Base-by-base conservation (phyloP, 2,329 filamentous ascomycete genomes). In the Fusarium sp. region DNA sequence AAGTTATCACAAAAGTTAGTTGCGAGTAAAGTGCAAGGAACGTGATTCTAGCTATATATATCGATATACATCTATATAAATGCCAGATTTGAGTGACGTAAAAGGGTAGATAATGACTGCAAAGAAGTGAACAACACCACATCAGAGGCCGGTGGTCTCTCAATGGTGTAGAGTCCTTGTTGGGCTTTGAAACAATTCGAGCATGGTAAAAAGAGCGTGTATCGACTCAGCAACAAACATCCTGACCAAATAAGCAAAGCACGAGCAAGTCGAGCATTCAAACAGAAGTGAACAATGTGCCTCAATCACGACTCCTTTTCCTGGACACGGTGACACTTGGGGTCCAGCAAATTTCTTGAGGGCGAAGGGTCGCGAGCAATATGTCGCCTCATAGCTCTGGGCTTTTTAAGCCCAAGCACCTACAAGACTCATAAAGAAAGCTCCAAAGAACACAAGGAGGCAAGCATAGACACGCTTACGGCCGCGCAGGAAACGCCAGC, bases 361-460 rank as follows among this genome's bases (percentile, higher is more conserved):
- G 11, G 9, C 10, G 4, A 28, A 16, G 7, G 15, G 3, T n/a
- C 39, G 15, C 15, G 18, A 10, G 23, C 18, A 37, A 3, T 11
- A 3, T 8, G 16, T 10, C 15, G n/a, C 27, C 28, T 41, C 10
- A 12, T 23, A 27, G 7, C 6, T 37, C 28, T 27, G 27, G 11
- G 27, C 16, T n/a, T 50, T 46, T 77, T 80, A 90, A 37, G 88
- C 88, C 88, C 88, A 91, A 13, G 89, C 89, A 0, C 88, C 89
- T 16, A 91, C 87, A 39, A 91, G 82, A 65, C 87, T 89, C 89
- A 91, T 91, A 59, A 85, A 82, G 63, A 89, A 87, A 12, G 89
- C 89, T 2, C 89, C 89, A 10, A 82, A 74, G 66, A 90, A 86
- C 13, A 91, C 88, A 54, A 90, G 77, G 27, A 88, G 58, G 66